phyloP scores from a whole-genome alignment of 2,329 filamentous ascomycete genomes.

The Calycina herbarum region DNA sequence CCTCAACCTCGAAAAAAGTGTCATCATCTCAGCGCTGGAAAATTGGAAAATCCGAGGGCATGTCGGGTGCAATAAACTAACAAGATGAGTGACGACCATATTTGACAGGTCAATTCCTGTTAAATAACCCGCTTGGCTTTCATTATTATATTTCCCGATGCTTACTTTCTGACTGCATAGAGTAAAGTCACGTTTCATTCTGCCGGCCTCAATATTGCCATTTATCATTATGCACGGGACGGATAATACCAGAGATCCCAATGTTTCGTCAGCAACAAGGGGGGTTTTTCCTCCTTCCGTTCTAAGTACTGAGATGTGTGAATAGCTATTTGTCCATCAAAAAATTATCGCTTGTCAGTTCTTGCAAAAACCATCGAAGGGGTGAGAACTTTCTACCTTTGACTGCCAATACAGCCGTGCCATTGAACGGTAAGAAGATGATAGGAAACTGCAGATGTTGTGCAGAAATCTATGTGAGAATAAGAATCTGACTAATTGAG shows the following conservation, averaged over 20 bases:
- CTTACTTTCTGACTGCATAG: slow-evolving; percentile 5
- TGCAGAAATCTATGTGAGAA: not conserved
- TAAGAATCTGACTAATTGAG: slow-evolving; percentile 5
- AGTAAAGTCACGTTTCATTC: slow-evolving; percentile 1
- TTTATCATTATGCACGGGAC: not conserved
- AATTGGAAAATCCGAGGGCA: not conserved
- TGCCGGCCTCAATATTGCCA: not conserved
- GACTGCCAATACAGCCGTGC: not conserved
- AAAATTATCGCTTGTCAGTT: not conserved
- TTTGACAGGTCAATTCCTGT: slow-evolving; percentile 3
- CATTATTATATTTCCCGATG: not conserved
- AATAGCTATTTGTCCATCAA: not conserved
- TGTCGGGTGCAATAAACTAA: not conserved
- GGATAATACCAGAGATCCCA: slow-evolving; percentile 1
- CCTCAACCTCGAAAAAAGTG: not conserved
- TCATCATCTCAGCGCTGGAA: slow-evolving; percentile 1
- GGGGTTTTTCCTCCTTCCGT: not conserved
- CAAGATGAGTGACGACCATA: not conserved
- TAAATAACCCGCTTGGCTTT: not conserved
- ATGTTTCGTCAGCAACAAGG: not conserved
- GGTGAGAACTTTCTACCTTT: not conserved
- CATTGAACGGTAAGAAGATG: not conserved
- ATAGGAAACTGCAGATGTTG: not conserved
- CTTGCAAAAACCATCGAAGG: not conserved
- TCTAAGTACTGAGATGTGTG: not conserved